Base-by-base conservation (phyloP, 148 eudicot genomes). In the Vaccinium myrtillus region DNA sequence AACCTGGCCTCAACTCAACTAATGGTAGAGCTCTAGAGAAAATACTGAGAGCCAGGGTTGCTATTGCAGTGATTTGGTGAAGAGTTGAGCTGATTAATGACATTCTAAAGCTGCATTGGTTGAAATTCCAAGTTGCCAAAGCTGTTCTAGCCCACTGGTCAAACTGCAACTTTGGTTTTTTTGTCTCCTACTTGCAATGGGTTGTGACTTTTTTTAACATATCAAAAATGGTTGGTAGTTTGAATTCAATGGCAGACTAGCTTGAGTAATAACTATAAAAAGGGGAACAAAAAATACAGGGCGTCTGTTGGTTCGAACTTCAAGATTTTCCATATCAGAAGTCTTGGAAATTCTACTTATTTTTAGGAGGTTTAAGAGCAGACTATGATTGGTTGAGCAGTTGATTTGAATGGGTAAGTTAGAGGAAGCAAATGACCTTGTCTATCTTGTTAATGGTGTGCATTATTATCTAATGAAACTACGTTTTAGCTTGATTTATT, bases 1-100 rank as follows among this genome's bases (percentile, higher is more conserved):
- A 76, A 11, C 55, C 55, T 76, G 79, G n/a, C 79, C 39, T 36
- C 54, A 76, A 76, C 30, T 48, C 5, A 76, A n/a, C 79, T 30
- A n/a, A 48, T 19, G 79, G 55, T 76, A n/a, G 15, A 76, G 55
- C 53, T 23, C 4, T 76, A 48, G 77, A 14, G 77, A 15, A 15
- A 11, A 76, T 36, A 76, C 55, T 18, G 79, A 76, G 25, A 2
- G 39, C 39, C 39, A 19, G 13, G 79, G 55, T 48, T 76, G 54
- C 23, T 11, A 8, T 76, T 76, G 54, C 55, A n/a, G 55, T 49
- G 14, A 54, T 39, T 75, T 75, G 46, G 49, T 75, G 23, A 46
- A 46, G 21, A 18, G 78, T 27, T 46, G 53, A 75, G 23, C 13
- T 73, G 15, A 70, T 6, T 16, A 50, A 50, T 77, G 21, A 48